phyloP scores from a whole-genome alignment of 208 protist species.

The Trypanosoma brucei region DNA sequence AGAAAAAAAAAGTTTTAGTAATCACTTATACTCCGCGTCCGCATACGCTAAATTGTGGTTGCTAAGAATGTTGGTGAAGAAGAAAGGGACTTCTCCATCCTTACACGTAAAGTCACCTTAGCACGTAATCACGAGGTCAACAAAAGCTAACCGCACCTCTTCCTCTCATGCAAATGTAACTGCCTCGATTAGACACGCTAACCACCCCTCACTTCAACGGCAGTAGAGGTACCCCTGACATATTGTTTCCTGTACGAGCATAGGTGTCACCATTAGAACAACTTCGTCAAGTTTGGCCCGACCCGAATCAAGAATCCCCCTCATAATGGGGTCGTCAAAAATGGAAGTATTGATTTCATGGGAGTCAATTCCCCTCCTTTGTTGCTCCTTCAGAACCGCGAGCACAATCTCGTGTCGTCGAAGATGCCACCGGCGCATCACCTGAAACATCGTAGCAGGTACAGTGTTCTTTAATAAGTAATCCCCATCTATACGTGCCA shows the following conservation, averaged over 20 bases:
- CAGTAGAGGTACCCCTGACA: slow-evolving; percentile 77
- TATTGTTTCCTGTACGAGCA: slow-evolving; percentile 76
- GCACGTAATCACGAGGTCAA: too few species aligned
- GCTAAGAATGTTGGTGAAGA: too few species aligned
- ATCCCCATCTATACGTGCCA: slow-evolving; percentile 50
- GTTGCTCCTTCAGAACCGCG: slow-evolving; percentile 23
- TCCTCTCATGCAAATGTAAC: too few species aligned
- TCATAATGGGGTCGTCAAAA: slow-evolving; percentile 26
- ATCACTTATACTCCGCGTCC: too few species aligned
- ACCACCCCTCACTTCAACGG: neutral
- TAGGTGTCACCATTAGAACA: slow-evolving; percentile 32
- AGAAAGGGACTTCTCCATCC: too few species aligned
- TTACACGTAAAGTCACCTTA: too few species aligned
- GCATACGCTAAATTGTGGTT: too few species aligned
- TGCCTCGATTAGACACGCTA: too few species aligned
- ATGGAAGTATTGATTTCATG: slow-evolving; percentile 45
- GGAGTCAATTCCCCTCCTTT: slow-evolving; percentile 3
- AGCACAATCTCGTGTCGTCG: slow-evolving; percentile 43
- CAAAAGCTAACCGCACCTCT: too few species aligned
- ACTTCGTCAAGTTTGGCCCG: slow-evolving; percentile 40
- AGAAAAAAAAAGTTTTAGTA: too few species aligned
- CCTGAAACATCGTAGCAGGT: slow-evolving; percentile 61
- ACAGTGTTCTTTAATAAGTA: slow-evolving; percentile 63
- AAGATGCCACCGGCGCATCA: slow-evolving; percentile 79
- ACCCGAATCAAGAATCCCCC: slow-evolving; percentile 6